These are phyloP conservation scores for Moesziomyces sp. DNA, from an alignment of 1,284 basidiomycete species.

Conservation along the genomic window DNA sequence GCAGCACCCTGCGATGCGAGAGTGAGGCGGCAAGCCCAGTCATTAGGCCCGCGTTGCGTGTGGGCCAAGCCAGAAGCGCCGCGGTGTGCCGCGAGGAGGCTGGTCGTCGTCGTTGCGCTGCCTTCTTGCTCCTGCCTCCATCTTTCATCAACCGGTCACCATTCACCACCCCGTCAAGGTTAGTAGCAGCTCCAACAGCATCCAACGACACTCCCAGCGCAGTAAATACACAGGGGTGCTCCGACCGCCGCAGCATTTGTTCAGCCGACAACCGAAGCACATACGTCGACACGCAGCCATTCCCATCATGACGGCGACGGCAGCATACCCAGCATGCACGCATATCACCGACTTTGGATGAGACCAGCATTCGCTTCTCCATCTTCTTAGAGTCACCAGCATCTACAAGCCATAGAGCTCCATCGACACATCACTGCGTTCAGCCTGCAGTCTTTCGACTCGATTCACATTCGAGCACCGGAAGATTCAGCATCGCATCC, in stretches of 20 bases:
- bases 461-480: not conserved
- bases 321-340: not conserved
- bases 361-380: not conserved
- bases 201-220: constrained; percentile 9
- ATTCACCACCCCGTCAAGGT: constrained; percentile 46
- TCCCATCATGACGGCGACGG: not conserved
- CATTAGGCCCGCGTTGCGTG: not conserved
- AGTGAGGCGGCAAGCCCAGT: constrained; percentile 1
- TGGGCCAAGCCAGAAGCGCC: too few relatives aligned
- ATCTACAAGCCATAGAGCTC: too few relatives aligned
- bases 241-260: not conserved
- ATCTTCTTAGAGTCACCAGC: too few relatives aligned
- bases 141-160: constrained; percentile 48
- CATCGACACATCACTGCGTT: too few relatives aligned
- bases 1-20: not conserved
- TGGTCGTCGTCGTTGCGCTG: constrained; percentile 9
- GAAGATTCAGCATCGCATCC: not conserved
- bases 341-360: not conserved
- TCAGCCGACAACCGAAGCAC: not conserved
- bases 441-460: too few relatives aligned
- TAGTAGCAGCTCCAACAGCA: constrained; percentile 27
- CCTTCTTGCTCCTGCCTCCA: constrained; percentile 24
- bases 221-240: constrained; percentile 1
- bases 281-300: not conserved
- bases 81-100: not conserved